Conservation (phyloP, 192 early-diverging fungal genomes). For the Coemansia sp. region DNA sequence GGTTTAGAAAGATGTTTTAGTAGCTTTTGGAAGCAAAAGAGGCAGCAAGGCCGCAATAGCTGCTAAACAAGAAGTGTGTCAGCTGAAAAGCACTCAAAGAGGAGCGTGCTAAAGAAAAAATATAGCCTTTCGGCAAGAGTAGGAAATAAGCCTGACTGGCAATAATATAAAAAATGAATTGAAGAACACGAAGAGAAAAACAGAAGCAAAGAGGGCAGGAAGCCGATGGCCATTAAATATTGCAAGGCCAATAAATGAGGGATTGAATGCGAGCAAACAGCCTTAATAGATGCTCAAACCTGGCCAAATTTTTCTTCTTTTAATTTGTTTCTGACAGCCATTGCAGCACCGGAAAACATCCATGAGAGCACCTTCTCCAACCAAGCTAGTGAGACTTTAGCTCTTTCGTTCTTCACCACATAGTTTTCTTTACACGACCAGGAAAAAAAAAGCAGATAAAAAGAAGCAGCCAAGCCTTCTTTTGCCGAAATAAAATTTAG, state of each 20-base stretch:
- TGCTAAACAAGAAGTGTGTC: neutral
- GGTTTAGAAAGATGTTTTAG: too few relatives aligned
- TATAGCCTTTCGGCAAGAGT: neutral
- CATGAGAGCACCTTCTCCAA: too few relatives aligned
- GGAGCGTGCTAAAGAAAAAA: neutral
- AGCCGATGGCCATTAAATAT: neutral
- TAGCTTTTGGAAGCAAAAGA: neutral
- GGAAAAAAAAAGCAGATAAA: too few relatives aligned
- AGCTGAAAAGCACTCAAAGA: too few relatives aligned
- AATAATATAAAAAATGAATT: neutral
- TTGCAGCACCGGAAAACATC: too few relatives aligned
- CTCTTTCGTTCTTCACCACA: too few relatives aligned
- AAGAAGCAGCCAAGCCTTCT: too few relatives aligned
- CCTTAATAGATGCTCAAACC: too few relatives aligned
- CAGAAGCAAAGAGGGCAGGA: neutral
- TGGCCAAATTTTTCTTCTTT: neutral
- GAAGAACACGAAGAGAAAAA: neutral
- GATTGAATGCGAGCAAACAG: neutral
- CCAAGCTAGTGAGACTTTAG: too few relatives aligned
- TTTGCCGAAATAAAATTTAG: too few relatives aligned
- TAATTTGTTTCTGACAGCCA: too few relatives aligned
- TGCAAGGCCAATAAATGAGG: neutral
- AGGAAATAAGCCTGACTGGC: neutral
- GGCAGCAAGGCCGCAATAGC: neutral
- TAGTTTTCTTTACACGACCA: too few relatives aligned